A percentile compares a stretch with the other conserved stretches of the same genome.
phyloP scores from a whole-genome alignment of 768 basidiomycete species.

The Melanogaster broomeanus region DNA sequence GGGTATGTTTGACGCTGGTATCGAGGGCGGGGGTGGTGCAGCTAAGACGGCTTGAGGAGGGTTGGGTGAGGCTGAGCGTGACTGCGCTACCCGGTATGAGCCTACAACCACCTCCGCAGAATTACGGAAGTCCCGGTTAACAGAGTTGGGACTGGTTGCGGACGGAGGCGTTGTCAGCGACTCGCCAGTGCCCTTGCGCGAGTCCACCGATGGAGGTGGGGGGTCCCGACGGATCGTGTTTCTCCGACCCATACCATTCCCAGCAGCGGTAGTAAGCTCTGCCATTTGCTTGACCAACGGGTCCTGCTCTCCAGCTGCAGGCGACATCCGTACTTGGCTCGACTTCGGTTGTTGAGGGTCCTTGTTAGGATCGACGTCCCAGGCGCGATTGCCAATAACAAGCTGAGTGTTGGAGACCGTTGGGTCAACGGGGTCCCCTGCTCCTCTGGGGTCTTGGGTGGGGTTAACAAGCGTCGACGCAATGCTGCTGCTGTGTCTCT shows the following conservation, averaged over 20 bases:
- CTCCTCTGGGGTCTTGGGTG: slow-evolving; percentile 46
- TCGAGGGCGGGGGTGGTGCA: slow-evolving; percentile 52
- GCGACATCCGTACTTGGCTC: slow-evolving; percentile 20
- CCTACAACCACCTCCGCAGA: slow-evolving; percentile 83
- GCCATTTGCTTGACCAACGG: slow-evolving; percentile 69
- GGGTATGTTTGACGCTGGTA: slow-evolving; percentile 46
- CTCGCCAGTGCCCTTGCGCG: slow-evolving; percentile 27
- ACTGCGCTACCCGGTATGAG: slow-evolving; percentile 60
- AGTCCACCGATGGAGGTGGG: slow-evolving; percentile 20
- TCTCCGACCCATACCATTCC: slow-evolving; percentile 12
- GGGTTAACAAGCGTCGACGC: slow-evolving; percentile 24
- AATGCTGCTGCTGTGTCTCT: slow-evolving; percentile 29
- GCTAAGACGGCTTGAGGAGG: slow-evolving; percentile 75
- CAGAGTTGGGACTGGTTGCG: slow-evolving; percentile 11
- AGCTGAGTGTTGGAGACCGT: slow-evolving; percentile 62
- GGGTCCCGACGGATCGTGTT: slow-evolving; percentile 28
- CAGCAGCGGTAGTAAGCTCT: slow-evolving; percentile 42
- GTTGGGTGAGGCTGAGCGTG: slow-evolving; percentile 76
- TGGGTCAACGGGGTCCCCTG: slow-evolving; percentile 61
- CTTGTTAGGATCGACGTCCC: slow-evolving; percentile 62
- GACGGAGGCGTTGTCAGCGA: slow-evolving; percentile 27
- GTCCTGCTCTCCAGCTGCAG: slow-evolving; percentile 48
- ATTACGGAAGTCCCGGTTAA: slow-evolving; percentile 63
- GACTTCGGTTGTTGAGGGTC: slow-evolving; percentile 57
- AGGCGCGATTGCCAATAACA: slow-evolving; percentile 62